Base-by-base conservation (phyloP, 805 yeast species). In the Yarrowia keelungensis region DNA sequence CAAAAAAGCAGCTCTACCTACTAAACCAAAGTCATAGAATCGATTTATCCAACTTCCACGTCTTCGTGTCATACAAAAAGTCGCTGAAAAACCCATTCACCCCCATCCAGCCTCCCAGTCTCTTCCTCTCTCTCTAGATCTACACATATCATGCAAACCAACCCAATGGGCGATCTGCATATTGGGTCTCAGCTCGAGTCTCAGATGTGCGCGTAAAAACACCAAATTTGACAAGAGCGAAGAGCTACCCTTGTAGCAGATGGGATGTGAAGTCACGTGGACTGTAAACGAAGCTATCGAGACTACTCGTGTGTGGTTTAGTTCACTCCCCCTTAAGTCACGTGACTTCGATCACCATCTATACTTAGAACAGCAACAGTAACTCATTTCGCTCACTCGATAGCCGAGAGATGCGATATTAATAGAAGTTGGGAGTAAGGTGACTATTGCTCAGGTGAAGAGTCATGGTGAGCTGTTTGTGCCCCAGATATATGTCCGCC, bases 141-240 rank as follows among this genome's bases (percentile, higher is more conserved):
- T 50, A 50, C 54, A 32, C 38, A 14, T 49, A 3, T 15, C 38
- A 50, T 35, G 54, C 54, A 50, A 32, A 35, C 2, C 3, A 50
- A 50, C 54, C 39, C 54, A 32, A n/a, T 15, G 11, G 10, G 3
- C 15, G 22, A n/a, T n/a, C 54, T 8, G 11, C 53, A 32, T 26
- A 16, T 15, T 16, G 36, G 9, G 54, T 49, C 53, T 15, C 39
- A 26, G 32, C 19, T 5, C 51, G 38, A 49, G 53, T 49, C 53
- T 49, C 39, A 49, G 38, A 49, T 49, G 15, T 22, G 51, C 53
- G 53, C 53, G 53, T 32, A 49, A 32, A 32, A 49, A 32, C 38
- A 15, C 53, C 51, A 47, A 45, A 45, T 45, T 14, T 26, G 32
- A 26, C 32, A 26, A 26, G 32, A 26, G 32, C 7, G 32, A 26